Evolutionary conservation across 768 basidiomycete genomes (phyloP), one percentile per base, ranked within the genome.

Genomic region (Punctularia strigosozonata): DNA sequence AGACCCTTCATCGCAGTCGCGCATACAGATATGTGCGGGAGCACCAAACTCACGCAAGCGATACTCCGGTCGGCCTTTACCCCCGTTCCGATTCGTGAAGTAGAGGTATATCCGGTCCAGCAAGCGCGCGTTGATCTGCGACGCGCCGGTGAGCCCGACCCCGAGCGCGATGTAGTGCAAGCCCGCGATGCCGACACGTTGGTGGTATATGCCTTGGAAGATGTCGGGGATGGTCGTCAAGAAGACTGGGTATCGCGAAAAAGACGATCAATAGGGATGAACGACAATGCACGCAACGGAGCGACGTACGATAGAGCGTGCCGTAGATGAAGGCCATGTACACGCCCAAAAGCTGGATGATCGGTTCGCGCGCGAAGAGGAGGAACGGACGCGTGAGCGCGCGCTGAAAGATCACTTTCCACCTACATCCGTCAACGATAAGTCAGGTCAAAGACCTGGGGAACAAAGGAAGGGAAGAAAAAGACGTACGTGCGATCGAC

Each of bases 271-370:
- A 19, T 24, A 43, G 28, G 31, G 22, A 26, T 26, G n/a, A 22
- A 33, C 40, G 23, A 14, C 39, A 3, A 8, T 14, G 14, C 4
- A 7, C 19, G 7, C 17, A 34, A 36, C 17, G 7, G 15, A 3
- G 18, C 17, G 30, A 56, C 73, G 36, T 47, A 75, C 76, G 44
- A 41, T 78, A 81, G 26, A 77, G 56, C 0, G 65, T 49, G 4
- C 78, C 84, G 41, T 80, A 88, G 12, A 80, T 50, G 45, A 81
- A 75, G 0, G 79, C 75, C 69, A 81, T 73, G 44, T 83, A 86
- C 1, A 75, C 3, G 0, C 77, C 75, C 7, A 86, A 57, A 2
- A 82, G 52, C 47, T 82, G 80, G 15, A 82, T 61, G 46, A 86
- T 81, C 1, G 76, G 71, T 50, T 87, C 83, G 4, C 49, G 49